phyloP scores from a whole-genome alignment of 768 basidiomycete genomes.

The Glaciozyma martinii region DNA sequence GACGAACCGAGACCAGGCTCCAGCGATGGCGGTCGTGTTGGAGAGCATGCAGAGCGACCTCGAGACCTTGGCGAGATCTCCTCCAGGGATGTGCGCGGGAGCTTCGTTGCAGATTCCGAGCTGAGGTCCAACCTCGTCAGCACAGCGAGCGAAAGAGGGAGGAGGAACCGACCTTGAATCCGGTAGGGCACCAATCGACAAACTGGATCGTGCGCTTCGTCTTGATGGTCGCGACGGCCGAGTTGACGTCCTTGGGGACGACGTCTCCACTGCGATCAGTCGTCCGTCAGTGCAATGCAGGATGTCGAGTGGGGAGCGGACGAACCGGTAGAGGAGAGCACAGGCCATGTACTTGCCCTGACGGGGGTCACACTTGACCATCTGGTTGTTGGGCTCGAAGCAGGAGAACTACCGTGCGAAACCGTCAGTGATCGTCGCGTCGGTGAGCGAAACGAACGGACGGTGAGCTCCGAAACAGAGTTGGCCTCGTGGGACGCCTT shows the following conservation, averaged over 20 bases:
- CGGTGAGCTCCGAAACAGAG: constrained; percentile 96
- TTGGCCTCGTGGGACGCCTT: constrained; percentile 96
- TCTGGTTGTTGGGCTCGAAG: constrained; percentile 93
- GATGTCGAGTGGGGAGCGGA: no score
- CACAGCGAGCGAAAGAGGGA: no score
- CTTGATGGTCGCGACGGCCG: constrained; percentile 87
- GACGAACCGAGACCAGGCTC: constrained; percentile 71
- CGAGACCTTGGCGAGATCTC: constrained; percentile 86
- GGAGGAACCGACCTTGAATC: constrained; percentile 57
- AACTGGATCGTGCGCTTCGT: constrained; percentile 89
- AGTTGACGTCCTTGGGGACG: constrained; percentile 89
- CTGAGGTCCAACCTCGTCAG: constrained; percentile 37
- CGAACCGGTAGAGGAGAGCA: constrained; percentile 33
- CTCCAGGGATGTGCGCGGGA: constrained; percentile 80
- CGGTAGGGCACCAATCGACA: constrained; percentile 97
- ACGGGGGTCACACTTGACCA: constrained; percentile 92
- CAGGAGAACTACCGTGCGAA: constrained; percentile 42
- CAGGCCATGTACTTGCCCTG: constrained; percentile 87
- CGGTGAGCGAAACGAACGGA: constrained; percentile 44
- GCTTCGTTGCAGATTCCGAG: constrained; percentile 97
- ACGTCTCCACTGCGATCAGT: constrained; percentile 60
- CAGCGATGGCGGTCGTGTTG: constrained; percentile 87
- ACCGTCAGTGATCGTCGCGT: no score
- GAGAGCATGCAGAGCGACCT: constrained; percentile 97
- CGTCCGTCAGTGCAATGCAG: constrained; percentile 36